Base-by-base conservation (phyloP, 176 grass and related monocot species). In the Phoenix dactylifera region DNA sequence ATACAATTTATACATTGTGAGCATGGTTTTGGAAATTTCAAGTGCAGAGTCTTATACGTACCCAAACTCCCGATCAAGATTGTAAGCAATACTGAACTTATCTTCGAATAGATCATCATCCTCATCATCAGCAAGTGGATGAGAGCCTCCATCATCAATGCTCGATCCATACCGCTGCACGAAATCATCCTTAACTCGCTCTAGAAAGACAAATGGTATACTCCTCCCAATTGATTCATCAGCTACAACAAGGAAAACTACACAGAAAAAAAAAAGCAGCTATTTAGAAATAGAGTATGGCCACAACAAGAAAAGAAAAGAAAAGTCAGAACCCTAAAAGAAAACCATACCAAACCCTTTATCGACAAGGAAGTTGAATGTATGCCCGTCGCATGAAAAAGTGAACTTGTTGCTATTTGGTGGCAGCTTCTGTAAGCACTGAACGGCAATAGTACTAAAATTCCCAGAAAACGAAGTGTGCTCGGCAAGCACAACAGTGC, bases 281-380 rank as follows among this genome's bases (percentile, higher is more conserved):
- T 44, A 44, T 14, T 44, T 44, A 44, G 10, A 44, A 44, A 44
- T 44, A 44, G 35, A 44, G 9, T 44, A 14, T 14, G 35, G 10
- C 35, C 35, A 30, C 5, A 30, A 30, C 4, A 44, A 44, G 10
- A 44, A 44, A 2, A 44, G 9, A 6, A 44, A 44, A 44, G 35
- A 14, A 14, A 44, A 44, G 9, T 44, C 3, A 7, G 16, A 24
- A 48, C 32, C 6, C 9, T 16, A 22, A 23, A 7, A 12, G 0
- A 17, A 18, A 15, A 51, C 1, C 17, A 22, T 95, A 95, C 90
- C 86, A 14, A 90, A 90, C 19, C 71, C 83, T 22, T 67, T 82
- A 67, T 95, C 83, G 6, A 90, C 60, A 67, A 95, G 72, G 72
- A 90, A 96, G 82, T 96, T 96, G 82, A 96, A 96, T 30, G 91